Percentiles rank a stretch among this genome's conserved stretches.
These are phyloP conservation scores for Aspergillus sp. DNA, from an alignment of 2,329 filamentous ascomycete species.

Conservation along the genomic window DNA sequence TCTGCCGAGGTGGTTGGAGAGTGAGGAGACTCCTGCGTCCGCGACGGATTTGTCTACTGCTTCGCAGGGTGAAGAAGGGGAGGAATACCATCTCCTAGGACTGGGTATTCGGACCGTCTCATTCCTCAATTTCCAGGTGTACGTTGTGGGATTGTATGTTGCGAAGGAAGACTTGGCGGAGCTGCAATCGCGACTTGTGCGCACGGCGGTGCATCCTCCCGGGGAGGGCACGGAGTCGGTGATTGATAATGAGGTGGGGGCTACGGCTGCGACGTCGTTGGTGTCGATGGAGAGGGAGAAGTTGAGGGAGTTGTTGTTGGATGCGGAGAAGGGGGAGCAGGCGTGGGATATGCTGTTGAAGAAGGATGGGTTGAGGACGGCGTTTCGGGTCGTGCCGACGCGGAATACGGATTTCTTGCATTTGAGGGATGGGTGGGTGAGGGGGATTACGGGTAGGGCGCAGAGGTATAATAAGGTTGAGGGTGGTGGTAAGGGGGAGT, in stretches of 20 bases:
- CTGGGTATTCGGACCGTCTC: constrained; percentile 87
- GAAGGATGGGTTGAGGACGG: constrained; percentile 69
- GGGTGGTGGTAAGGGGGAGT: constrained; percentile 39
- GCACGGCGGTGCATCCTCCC: constrained; percentile 58
- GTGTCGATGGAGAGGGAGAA: constrained; percentile 78
- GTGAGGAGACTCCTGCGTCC: constrained; percentile 31
- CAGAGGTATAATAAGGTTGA: constrained; percentile 50
- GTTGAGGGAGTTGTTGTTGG: constrained; percentile 68
- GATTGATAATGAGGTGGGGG: constrained; percentile 51
- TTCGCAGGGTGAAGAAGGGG: no score
- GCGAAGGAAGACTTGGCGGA: constrained; percentile 61
- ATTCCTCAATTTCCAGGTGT: constrained; percentile 87
- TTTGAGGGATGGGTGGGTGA: constrained; percentile 85
- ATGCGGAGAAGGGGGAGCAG: constrained; percentile 67
- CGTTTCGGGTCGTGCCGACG: constrained; percentile 84
- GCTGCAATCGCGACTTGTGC: constrained; percentile 77
- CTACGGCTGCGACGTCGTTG: constrained; percentile 72
- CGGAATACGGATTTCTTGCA: constrained; percentile 93
- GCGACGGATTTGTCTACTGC: constrained; percentile 39
- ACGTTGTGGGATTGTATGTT: constrained; percentile 70
- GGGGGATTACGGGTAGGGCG: constrained; percentile 75
- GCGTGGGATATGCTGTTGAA: constrained; percentile 74
- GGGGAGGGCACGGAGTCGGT: constrained; percentile 13
- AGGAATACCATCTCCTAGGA: constrained; percentile 85
- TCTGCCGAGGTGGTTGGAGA: constrained; percentile 53